These are phyloP conservation scores for Calonectria fujianensis DNA, from an alignment of 2,329 filamentous ascomycete species.

Conservation along the genomic window DNA sequence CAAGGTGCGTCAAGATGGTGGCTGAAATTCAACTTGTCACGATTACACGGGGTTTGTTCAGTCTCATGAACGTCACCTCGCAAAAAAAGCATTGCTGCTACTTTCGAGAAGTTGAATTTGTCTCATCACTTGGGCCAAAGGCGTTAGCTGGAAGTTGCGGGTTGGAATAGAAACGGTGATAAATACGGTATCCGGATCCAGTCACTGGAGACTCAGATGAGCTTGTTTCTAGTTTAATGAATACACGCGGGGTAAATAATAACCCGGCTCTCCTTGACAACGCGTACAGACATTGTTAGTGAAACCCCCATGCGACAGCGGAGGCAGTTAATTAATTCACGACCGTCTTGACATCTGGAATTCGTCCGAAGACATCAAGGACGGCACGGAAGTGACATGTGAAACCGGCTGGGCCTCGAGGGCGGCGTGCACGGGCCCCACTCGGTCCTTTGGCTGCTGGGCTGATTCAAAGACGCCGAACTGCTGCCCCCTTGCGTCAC, in stretches of 20 bases:
- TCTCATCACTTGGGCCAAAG: conserved; percentile 20
- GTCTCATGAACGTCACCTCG: not conserved
- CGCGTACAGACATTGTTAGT: not conserved
- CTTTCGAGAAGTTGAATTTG: not conserved
- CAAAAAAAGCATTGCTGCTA: not conserved
- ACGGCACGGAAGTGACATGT: conserved; percentile 36
- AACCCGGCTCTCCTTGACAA: conserved; percentile 1
- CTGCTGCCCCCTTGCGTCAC: conserved; percentile 43
- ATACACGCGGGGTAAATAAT: conserved; percentile 29
- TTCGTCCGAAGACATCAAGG: conserved; percentile 21
- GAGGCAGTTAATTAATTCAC: conserved; percentile 3
- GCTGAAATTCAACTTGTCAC: not conserved
- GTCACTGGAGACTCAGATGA: conserved; percentile 17
- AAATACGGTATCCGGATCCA: not conserved
- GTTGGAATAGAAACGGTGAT: conserved; percentile 16
- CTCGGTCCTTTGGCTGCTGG: conserved; percentile 25
- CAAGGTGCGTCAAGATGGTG: not conserved
- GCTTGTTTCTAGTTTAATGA: conserved; percentile 33
- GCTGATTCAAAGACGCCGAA: conserved; percentile 30
- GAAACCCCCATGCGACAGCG: not conserved
- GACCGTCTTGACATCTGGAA: conserved; percentile 33
- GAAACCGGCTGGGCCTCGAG: conserved; percentile 28
- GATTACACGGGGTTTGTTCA: not conserved
- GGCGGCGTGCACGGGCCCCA: conserved; percentile 23
- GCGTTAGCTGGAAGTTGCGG: conserved; percentile 30